Base-by-base conservation (phyloP, 1,284 basidiomycete genomes). In the Cryptococcus deneoformans region DNA sequence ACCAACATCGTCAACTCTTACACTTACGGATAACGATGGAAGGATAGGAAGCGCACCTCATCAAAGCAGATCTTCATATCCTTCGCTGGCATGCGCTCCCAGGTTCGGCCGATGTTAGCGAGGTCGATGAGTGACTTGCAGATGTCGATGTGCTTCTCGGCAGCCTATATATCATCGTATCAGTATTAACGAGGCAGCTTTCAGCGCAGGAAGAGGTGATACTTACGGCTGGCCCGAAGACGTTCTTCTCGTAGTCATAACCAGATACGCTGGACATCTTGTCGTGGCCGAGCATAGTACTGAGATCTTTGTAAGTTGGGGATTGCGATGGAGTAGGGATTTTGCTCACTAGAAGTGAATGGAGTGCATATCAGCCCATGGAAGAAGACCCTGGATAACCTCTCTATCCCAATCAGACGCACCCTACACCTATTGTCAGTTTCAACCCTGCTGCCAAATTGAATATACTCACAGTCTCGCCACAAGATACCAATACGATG, bases 401-500 rank as follows among this genome's bases (percentile, higher is more conserved):
- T 74, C 72, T n/a, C 75, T 60, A 54, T 79, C 78, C 78, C 78
- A 79, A 20, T 79, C 74, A 4, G 70, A 66, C 51, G 67, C 65
- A 29, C 71, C 74, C 67, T 72, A 38, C 45, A 12, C 45, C 9
- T 5, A 6, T 57, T 36, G 57, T 50, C 49, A 38, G n/a, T 35
- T n/a, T 8, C 9, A 49, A 8, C 6, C 8, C 12, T 11, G 46
- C 5, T 8, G 42, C 12, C 9, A 39, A 8, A n/a, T 16, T 14
- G 5, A 46, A 24, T 9, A 11, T 24, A 59, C 65, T 55, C 49
- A 70, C 84, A 11, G 80, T 82, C 66, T 86, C 82, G 52, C 85
- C 86, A 63, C 85, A 87, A 1, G 82, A 81, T 14, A 86, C 78
- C 9, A 86, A 75, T 61, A 83, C 76, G 68, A 86, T 83, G 34